Conservation (phyloP, 805 yeast genomes). For the Saturnispora sekii region DNA sequence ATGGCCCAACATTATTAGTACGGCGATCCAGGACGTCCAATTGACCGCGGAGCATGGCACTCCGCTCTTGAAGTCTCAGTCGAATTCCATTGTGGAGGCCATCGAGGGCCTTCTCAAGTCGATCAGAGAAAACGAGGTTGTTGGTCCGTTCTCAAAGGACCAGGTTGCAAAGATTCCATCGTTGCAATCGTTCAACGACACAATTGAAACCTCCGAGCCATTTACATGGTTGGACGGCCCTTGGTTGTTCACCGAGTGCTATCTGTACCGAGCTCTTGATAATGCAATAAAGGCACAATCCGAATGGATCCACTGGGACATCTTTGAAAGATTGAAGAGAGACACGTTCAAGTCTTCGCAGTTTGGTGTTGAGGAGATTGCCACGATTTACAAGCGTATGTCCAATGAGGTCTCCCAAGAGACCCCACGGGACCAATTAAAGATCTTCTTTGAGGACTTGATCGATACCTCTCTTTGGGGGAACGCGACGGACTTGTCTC, state of each 20-base stretch:
- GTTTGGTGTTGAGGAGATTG: conserved; percentile 72
- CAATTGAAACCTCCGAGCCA: conserved; percentile 30
- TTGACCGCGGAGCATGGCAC: conserved; percentile 4
- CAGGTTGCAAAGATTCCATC: conserved; percentile 27
- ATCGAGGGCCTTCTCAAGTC: conserved; percentile 37
- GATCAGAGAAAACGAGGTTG: conserved; percentile 32
- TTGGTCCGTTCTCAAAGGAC: conserved; percentile 31
- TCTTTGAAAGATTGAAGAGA: conserved; percentile 62
- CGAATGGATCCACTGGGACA: conserved; percentile 53
- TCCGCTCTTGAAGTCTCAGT: conserved; percentile 33
- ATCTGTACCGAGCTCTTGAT: conserved; percentile 62
- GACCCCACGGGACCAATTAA: conserved; percentile 29
- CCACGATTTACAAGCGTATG: conserved; percentile 34
- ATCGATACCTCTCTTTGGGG: conserved; percentile 94
- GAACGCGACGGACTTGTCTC: conserved; percentile 89
- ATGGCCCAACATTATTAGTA: conserved; percentile 79
- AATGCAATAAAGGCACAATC: conserved; percentile 30
- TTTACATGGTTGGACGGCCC: conserved; percentile 77
- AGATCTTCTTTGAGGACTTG: conserved; percentile 68
- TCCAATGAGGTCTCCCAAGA: conserved; percentile 33
- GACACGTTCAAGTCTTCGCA: conserved; percentile 67
- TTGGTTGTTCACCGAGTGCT: conserved; percentile 85
- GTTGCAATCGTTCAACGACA: conserved; percentile 50
- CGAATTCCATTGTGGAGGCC: conserved; percentile 32
- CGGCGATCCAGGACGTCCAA: conserved; percentile 53